Conservation (phyloP, 208 protist species). For the Trypanosoma melophagium region DNA sequence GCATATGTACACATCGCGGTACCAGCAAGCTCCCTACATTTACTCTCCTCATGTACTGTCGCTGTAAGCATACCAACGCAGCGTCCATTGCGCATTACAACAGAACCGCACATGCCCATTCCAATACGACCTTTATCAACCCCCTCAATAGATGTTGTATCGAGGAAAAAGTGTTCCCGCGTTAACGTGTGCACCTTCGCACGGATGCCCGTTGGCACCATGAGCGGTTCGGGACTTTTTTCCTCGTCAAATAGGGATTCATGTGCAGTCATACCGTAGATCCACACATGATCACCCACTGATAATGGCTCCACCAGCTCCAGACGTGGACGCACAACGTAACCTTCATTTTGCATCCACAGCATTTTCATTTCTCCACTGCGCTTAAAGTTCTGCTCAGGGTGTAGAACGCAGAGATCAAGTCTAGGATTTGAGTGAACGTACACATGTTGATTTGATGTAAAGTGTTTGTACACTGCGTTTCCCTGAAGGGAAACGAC, state of each 20-base stretch:
- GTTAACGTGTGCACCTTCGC: conserved; percentile 76
- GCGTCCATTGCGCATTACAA: conserved; percentile 83
- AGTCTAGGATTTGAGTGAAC: conserved; percentile 85
- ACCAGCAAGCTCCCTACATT: conserved; percentile 74
- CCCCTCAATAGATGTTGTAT: conserved; percentile 76
- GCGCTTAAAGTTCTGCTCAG: conserved; percentile 86
- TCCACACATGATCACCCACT: conserved; percentile 86
- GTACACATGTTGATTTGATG: conserved; percentile 89
- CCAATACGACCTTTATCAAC: conserved; percentile 60
- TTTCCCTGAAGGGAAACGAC: conserved; percentile 77
- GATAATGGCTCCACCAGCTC: conserved; percentile 70
- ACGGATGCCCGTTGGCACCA: conserved; percentile 86
- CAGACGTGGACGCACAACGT: conserved; percentile 73
- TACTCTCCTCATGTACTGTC: conserved; percentile 82
- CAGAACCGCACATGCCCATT: conserved; percentile 91
- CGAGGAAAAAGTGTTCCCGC: conserved; percentile 89
- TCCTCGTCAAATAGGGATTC: conserved; percentile 90
- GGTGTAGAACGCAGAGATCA: conserved; percentile 84
- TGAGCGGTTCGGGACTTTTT: conserved; percentile 79
- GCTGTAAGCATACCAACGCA: conserved; percentile 93
- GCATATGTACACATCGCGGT: conserved; percentile 90
- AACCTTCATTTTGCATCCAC: conserved; percentile 92
- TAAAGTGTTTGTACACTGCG: conserved; percentile 87
- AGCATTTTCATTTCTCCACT: conserved; percentile 92
- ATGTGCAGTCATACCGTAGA: conserved; percentile 89